A percentile compares a stretch with the other conserved stretches of the same genome.
These are phyloP conservation scores for Eruca vesicaria DNA, from an alignment of 441 rosid genomes.

Conservation along the genomic window DNA sequence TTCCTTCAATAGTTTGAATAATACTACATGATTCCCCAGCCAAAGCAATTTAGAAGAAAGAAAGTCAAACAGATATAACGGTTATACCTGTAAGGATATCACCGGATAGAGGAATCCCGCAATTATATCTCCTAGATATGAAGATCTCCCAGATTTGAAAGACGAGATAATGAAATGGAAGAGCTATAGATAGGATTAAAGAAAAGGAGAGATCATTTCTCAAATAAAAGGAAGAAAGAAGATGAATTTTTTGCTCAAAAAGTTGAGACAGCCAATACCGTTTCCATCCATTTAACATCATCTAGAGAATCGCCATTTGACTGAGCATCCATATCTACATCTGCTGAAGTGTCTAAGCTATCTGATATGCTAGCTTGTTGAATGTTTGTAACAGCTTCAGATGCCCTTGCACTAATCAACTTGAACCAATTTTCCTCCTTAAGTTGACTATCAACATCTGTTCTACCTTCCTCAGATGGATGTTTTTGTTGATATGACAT, in stretches of 20 bases:
- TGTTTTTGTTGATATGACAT: slow-evolving; percentile 45
- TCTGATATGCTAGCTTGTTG: slow-evolving; percentile 71
- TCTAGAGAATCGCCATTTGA: slow-evolving; percentile 64
- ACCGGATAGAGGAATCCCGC: slow-evolving; percentile 83
- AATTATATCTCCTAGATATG: slow-evolving; percentile 81
- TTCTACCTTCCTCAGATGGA: slow-evolving; percentile 49
- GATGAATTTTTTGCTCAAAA: background rate
- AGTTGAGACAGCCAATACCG: slow-evolving; percentile 53
- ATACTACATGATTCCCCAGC: slow-evolving; percentile 22
- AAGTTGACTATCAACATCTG: slow-evolving; percentile 41
- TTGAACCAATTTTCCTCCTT: slow-evolving; percentile 70
- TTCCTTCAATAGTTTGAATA: slow-evolving; percentile 56
- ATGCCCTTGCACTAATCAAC: slow-evolving; percentile 65
- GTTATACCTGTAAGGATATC: slow-evolving; percentile 85
- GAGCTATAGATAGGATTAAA: slow-evolving; percentile 46
- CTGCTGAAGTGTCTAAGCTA: slow-evolving; percentile 49
- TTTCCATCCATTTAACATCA: slow-evolving; percentile 99
- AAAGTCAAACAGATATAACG: background rate
- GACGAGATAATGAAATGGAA: slow-evolving; percentile 89
- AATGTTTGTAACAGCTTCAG: slow-evolving; percentile 71
- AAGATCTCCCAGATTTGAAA: slow-evolving; percentile 95
- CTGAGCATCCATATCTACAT: slow-evolving; percentile 45
- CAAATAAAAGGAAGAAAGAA: background rate
- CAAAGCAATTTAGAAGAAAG: background rate
- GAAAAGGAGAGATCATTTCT: slow-evolving; percentile 9